A percentile compares a stretch with the other conserved stretches of the same genome.
These are phyloP conservation scores for Cyathus striatus DNA, from an alignment of 768 basidiomycete genomes.

Conservation along the genomic window DNA sequence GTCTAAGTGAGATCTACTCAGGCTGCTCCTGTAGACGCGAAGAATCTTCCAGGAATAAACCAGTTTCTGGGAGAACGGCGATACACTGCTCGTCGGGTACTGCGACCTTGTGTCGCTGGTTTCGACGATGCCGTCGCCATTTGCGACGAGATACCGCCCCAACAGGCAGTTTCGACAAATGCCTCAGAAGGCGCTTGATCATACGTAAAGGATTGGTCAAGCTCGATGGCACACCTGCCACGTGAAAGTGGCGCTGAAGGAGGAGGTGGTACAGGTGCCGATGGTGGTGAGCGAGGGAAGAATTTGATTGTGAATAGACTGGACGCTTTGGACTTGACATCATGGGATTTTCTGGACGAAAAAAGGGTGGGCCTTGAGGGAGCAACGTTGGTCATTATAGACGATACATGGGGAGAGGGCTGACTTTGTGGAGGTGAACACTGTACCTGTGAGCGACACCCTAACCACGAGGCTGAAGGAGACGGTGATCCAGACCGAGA, in stretches of 20 bases:
- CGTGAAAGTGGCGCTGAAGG: constrained; percentile 22
- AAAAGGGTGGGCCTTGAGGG: constrained; percentile 30
- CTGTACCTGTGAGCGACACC: constrained; percentile 26
- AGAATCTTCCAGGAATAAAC: constrained; percentile 51
- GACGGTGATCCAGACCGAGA: constrained; percentile 29
- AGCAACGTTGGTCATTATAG: constrained; percentile 35
- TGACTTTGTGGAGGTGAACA: constrained; percentile 33
- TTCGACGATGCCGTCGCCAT: constrained; percentile 9
- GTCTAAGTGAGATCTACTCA: constrained; percentile 11
- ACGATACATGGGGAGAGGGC: constrained; percentile 35
- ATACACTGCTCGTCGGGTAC: constrained; percentile 4
- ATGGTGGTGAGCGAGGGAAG: constrained; percentile 47
- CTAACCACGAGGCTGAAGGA: constrained; percentile 24
- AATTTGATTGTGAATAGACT: constrained; percentile 39
- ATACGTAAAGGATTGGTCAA: constrained; percentile 27
- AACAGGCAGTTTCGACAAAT: constrained; percentile 29
- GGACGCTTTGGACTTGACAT: constrained; percentile 24
- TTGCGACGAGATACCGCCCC: constrained; percentile 19
- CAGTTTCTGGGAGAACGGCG: constrained; percentile 40
- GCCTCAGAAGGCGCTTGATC: constrained; percentile 30
- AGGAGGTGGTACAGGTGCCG: constrained; percentile 29
- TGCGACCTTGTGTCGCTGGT: constrained; percentile 5
- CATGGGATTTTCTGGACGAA: constrained; percentile 15
- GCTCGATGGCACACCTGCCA: constrained; percentile 22
- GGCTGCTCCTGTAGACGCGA: constrained; percentile 34